A percentile compares a stretch with the other conserved stretches of the same genome.
Evolutionary conservation across 805 yeast species (phyloP).

Genomic region (Citeromyces matritensis): DNA sequence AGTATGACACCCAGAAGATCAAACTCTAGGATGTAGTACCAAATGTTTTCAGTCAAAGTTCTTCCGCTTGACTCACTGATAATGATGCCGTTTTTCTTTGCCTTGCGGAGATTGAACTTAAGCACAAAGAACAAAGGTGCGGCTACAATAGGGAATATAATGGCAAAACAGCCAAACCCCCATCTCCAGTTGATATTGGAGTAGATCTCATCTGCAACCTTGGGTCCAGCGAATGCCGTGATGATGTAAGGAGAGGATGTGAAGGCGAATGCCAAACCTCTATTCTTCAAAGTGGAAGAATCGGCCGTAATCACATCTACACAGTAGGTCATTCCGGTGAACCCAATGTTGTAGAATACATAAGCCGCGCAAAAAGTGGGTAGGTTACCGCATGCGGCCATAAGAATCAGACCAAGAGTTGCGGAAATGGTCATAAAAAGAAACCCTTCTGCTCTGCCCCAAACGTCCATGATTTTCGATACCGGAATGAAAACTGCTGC

Average conservation of each 20-base stretch:
- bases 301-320: slow-evolving; percentile 14
- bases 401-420: slow-evolving; percentile 11
- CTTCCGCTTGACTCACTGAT: slow-evolving; percentile 6
- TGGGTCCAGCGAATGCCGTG: slow-evolving; percentile 16
- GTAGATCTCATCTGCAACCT: slow-evolving; percentile 18
- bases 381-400: slow-evolving; percentile 13
- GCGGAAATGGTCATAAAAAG: slow-evolving; percentile 8
- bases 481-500: slow-evolving; percentile 2
- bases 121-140: slow-evolving; percentile 12
- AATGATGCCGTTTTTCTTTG: slow-evolving; percentile 11
- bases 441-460: slow-evolving; percentile 16
- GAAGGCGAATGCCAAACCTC: slow-evolving; percentile 9
- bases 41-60: slow-evolving; percentile 6
- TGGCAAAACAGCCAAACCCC: slow-evolving; percentile 36
- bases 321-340: slow-evolving; percentile 11
- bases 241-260: slow-evolving; percentile 13
- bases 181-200: slow-evolving; percentile 33
- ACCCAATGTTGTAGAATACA: slow-evolving; percentile 15
- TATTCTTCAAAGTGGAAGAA: slow-evolving; percentile 12
- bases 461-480: slow-evolving; percentile 11
- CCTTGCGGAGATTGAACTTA: slow-evolving; percentile 13
- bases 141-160: slow-evolving; percentile 24
- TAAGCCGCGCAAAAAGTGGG: slow-evolving; percentile 14
- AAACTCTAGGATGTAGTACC: slow-evolving; percentile 15
- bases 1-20: slow-evolving; percentile 20